Conservation (phyloP, 2,329 filamentous ascomycete genomes). For the Sporothrix curviconia region DNA sequence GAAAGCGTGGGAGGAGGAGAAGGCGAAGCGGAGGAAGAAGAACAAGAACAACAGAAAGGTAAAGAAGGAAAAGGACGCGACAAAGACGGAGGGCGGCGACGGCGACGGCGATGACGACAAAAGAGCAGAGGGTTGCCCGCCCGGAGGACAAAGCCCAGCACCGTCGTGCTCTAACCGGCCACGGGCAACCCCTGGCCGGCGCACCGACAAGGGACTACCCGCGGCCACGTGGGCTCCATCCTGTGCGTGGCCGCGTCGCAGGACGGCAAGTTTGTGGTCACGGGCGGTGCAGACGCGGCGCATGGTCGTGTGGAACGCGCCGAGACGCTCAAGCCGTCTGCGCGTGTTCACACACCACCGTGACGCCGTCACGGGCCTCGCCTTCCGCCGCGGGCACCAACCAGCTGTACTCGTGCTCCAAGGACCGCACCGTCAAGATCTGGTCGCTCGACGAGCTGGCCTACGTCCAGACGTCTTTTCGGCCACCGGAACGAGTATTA, state of each 20-base stretch:
- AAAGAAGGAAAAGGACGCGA: not conserved
- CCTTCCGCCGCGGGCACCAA: conserved; percentile 83
- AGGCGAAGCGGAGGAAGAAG: conserved; percentile 47
- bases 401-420: conserved; percentile 84
- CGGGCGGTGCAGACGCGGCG: conserved; percentile 79
- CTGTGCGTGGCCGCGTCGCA: conserved; percentile 79
- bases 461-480: conserved; percentile 91
- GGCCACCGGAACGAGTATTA: conserved; percentile 89
- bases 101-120: not conserved
- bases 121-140: conserved; percentile 47
- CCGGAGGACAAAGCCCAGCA: conserved; percentile 55
- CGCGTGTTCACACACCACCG: conserved; percentile 88
- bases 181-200: conserved; percentile 55
- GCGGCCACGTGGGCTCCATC: conserved; percentile 75
- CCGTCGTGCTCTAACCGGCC: conserved; percentile 56
- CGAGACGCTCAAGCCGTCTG: conserved; percentile 65
- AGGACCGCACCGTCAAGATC: conserved; percentile 89
- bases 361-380: conserved; percentile 76
- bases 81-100: too few relatives aligned
- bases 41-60: conserved; percentile 39
- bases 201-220: conserved; percentile 58
- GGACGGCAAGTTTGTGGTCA: conserved; percentile 85
- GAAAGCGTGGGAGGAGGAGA: conserved; percentile 40
- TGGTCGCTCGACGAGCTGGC: conserved; percentile 90
- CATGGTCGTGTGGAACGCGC: conserved; percentile 86